These are phyloP conservation scores for Malassezia equina DNA, from an alignment of 1,284 basidiomycete species.

Conservation along the genomic window DNA sequence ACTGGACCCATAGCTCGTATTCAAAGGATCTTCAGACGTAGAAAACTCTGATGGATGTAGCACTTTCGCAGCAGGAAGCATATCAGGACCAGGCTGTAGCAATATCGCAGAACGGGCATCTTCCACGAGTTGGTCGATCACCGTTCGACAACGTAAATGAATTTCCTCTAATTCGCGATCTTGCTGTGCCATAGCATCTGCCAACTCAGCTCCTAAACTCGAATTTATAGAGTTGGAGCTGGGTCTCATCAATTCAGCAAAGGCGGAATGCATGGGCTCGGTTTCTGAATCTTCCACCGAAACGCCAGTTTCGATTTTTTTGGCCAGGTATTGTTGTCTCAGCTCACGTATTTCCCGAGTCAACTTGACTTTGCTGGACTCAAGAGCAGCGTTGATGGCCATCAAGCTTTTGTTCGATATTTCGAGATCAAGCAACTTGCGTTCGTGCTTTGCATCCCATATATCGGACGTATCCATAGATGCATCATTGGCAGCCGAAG, in stretches of 20 bases:
- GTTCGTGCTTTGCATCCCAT: slow-evolving; percentile 30
- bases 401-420: slow-evolving; percentile 50
- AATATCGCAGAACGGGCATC: slow-evolving; percentile 28
- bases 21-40: neutral
- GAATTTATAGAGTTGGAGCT: neutral
- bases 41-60: slow-evolving; percentile 32
- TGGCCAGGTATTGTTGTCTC: slow-evolving; percentile 21
- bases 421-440: slow-evolving; percentile 50
- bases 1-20: neutral
- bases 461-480: neutral
- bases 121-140: slow-evolving; percentile 29
- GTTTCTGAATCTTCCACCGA: slow-evolving; percentile 1
- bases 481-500: neutral
- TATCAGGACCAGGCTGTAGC: slow-evolving; percentile 17
- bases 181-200: slow-evolving; percentile 14
- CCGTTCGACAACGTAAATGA: slow-evolving; percentile 26
- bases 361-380: slow-evolving; percentile 49
- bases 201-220: slow-evolving; percentile 1
- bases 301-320: slow-evolving; percentile 7
- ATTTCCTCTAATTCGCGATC: slow-evolving; percentile 31
- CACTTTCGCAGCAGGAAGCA: slow-evolving; percentile 21
- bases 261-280: neutral
- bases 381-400: slow-evolving; percentile 50
- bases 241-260: neutral
- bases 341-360: slow-evolving; percentile 47